Evolutionary conservation across 805 yeast genomes (phyloP).

Genomic region (Candida odintsovae): DNA sequence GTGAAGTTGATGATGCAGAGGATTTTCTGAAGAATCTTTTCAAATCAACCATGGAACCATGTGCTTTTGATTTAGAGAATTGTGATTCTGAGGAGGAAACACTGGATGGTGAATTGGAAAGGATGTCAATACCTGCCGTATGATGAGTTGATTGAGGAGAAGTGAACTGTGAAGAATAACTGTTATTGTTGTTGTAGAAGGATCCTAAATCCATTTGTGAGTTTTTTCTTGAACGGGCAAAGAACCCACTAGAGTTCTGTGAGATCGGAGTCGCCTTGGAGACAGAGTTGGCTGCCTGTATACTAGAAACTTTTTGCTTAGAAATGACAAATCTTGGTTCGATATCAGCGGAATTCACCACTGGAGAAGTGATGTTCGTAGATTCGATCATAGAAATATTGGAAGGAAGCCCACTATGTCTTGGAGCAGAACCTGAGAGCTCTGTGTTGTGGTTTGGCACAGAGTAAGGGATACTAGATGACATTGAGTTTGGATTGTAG

Average conservation of each 20-base stretch:
- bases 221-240: constrained; percentile 38
- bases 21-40: constrained; percentile 63
- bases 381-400: constrained; percentile 41
- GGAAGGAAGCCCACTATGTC: constrained; percentile 32
- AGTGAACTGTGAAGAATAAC: constrained; percentile 8
- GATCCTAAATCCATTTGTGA: constrained; percentile 26
- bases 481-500: constrained; percentile 10
- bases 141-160: constrained; percentile 1
- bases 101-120: constrained; percentile 23
- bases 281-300: constrained; percentile 17
- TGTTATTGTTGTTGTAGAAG: constrained; percentile 21
- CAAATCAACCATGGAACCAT: constrained; percentile 74
- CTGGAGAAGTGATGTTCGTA: constrained; percentile 67
- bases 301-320: constrained; percentile 54
- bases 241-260: constrained; percentile 29
- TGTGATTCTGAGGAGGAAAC: constrained; percentile 20
- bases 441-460: constrained; percentile 23
- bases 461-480: constrained; percentile 21
- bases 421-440: constrained; percentile 27
- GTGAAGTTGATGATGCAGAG: constrained; percentile 20
- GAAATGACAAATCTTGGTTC: constrained; percentile 85
- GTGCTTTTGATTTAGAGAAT: constrained; percentile 49
- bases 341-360: constrained; percentile 52
- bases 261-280: constrained; percentile 11
- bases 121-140: constrained; percentile 4